A percentile compares a stretch with the other conserved stretches of the same genome.
Conservation (phyloP, 169 alveolate species). For the Eimeria tenella region DNA sequence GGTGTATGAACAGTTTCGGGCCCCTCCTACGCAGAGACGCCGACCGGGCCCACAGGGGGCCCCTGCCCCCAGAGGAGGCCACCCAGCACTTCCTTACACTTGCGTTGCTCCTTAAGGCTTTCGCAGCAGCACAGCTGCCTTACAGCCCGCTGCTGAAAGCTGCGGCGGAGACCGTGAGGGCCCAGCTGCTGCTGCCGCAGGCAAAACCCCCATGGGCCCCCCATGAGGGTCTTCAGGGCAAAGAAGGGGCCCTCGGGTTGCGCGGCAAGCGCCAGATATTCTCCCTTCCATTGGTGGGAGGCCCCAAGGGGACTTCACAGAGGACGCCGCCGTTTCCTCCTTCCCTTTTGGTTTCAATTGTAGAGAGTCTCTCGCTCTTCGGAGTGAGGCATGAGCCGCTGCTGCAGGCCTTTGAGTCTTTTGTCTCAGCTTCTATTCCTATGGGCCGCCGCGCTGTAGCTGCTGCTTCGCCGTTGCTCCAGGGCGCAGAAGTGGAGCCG, state of each 20-base stretch:
- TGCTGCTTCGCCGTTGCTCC: background rate
- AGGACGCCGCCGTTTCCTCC: background rate
- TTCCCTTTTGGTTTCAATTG: background rate
- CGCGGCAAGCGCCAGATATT: background rate
- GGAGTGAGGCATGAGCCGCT: slow-evolving; percentile 37
- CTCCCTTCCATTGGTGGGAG: background rate
- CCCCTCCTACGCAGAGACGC: slow-evolving; percentile 13
- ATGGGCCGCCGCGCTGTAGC: background rate
- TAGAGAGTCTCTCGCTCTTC: background rate
- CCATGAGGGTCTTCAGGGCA: background rate
- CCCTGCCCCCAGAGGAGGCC: slow-evolving; percentile 16
- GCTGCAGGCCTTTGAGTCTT: background rate
- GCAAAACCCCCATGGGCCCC: background rate
- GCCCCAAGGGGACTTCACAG: background rate
- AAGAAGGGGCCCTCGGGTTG: background rate
- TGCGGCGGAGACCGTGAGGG: background rate
- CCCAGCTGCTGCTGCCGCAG: background rate
- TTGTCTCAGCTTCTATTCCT: background rate
- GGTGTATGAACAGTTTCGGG: slow-evolving; percentile 32
- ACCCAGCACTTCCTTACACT: slow-evolving; percentile 14
- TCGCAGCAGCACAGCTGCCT: slow-evolving; percentile 46
- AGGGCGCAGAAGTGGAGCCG: background rate
- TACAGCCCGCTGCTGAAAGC: slow-evolving; percentile 15
- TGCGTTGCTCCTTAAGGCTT: slow-evolving; percentile 47
- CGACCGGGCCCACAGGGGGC: background rate